Evolutionary conservation across 2,329 filamentous ascomycete genomes (phyloP), one percentile per base, ranked within the genome.

Genomic region (Ceratocystiopsis brevicomis): DNA sequence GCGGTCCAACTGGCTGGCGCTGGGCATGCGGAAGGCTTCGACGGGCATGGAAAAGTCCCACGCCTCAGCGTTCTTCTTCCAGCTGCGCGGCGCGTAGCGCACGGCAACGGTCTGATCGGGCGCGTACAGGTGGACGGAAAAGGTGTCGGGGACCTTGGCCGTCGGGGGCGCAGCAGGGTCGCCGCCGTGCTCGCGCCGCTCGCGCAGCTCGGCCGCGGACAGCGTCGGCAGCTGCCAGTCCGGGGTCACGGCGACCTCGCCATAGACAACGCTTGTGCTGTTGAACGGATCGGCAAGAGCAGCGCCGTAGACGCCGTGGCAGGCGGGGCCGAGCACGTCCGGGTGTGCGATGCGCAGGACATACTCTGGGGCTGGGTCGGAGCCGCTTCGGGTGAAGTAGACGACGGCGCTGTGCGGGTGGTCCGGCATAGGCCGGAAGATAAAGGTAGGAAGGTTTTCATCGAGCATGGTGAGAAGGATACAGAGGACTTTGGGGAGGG

Each of bases 11-110:
- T 72, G 71, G 36, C 84, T 90, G 1, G 69, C 65, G 13, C 82
- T 92, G 0, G 90, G 90, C 44, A 77, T 67, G 30, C 81, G 74
- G 58, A 98, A 98, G 21, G 78, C 81, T 47, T 77, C 78, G 55
- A 87, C 76, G 0, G 90, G 90, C 61, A 98, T 78, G 58, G 88
- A 83, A 60, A 98, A 96, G 50, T 90, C 84, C 79, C 88, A 98
- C 43, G 74, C 73, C 42, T 85, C 76, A 14, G 76, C 78, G 10
- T 30, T 30, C 47, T 76, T 79, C 48, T 80, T 86, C 80, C 86
- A 93, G 47, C 78, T 77, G 33, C 81, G 79, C 37, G 78, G 70
- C 51, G 81, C 75, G 53, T 78, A 72, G 52, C 71, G 76, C 34
- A 96, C 71, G 1, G 67, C 53, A 17, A 96, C 66, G 52, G 81